Evolutionary conservation across 2,329 filamentous ascomycete genomes (phyloP), one percentile per base, ranked within the genome.

Genomic region (Mycosphaerelloides madeirae): DNA sequence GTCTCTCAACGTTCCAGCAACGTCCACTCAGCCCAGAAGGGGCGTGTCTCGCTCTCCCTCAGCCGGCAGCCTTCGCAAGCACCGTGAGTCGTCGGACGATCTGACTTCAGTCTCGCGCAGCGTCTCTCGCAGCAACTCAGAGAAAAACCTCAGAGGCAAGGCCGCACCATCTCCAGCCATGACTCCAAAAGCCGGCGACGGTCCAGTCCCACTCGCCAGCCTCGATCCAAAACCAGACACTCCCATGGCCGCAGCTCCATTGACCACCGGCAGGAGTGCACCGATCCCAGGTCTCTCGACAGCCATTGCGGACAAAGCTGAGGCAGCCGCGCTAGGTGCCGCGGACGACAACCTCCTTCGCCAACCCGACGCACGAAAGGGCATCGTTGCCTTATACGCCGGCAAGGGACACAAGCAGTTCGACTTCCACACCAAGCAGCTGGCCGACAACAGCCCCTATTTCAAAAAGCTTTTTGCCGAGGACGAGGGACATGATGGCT

Each of bases 351-450:
- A 22, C 12, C 43, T 32, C 28, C 46, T 38, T 42, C 36, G 15
- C 31, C 28, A 28, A 16, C 14, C 38, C 38, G 7, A 39, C 14
- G n/a, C 44, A 48, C 11, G 14, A 6, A 38, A 38, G 3, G 14
- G 34, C 15, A 38, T 37, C 9, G 35, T 44, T 8, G 50, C 46
- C 19, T 43, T 64, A 43, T 52, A 51, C 47, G 58, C 53, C 29
- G 62, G 62, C 34, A 40, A 45, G 13, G 52, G 50, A 29, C 48
- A 53, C 38, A 63, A 61, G 42, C 31, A 43, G 19, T 60, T 62
- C 50, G 38, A 47, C 18, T 45, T 63, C 20, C 49, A 59, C 45
- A 56, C 50, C 31, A 45, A 51, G 22, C 39, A 54, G 11, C 56
- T 65, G 19, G 53, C 43, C 14, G 44, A 31, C 15, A 56, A 53